phyloP scores from a whole-genome alignment of 2,329 filamentous ascomycete genomes.

The Pyrenochaeta sp. region DNA sequence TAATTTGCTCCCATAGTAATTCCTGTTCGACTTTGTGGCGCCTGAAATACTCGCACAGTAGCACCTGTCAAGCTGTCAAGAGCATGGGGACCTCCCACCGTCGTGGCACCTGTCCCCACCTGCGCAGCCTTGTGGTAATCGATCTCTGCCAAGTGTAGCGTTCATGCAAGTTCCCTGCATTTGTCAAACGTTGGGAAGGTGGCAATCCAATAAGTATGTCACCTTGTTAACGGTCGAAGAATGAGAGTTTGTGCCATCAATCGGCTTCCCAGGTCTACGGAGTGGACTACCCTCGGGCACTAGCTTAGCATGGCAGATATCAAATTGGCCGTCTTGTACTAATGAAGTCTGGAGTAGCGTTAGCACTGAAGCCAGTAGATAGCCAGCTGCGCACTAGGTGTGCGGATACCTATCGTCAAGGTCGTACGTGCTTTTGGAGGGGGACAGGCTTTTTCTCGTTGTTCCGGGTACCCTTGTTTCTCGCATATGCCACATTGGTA shows the following conservation, averaged over 20 bases:
- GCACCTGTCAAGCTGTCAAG: constrained; percentile 30
- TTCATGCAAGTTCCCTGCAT: constrained; percentile 12
- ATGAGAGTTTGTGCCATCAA: constrained; percentile 6
- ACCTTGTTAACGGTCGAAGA: background rate
- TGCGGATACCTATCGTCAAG: constrained; percentile 4
- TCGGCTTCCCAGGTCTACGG: constrained; percentile 14
- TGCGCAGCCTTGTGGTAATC: constrained; percentile 8
- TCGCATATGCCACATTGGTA: background rate
- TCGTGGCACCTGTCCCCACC: constrained; percentile 16
- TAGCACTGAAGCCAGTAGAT: background rate
- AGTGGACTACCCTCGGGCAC: constrained; percentile 8
- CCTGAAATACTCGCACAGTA: constrained; percentile 26
- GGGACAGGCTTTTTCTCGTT: constrained; percentile 4
- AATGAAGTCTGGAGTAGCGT: background rate
- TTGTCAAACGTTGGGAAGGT: background rate
- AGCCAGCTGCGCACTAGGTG: background rate
- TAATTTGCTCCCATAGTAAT: background rate
- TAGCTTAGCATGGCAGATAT: constrained; percentile 8
- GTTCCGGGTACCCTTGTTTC: constrained; percentile 1
- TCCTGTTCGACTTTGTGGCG: background rate
- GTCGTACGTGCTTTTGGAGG: constrained; percentile 10
- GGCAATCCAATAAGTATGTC: background rate
- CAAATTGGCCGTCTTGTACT: background rate
- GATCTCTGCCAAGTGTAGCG: constrained; percentile 7
- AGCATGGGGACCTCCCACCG: constrained; percentile 14